Conservation (phyloP, 768 basidiomycete species). For the Leccinellum luteum region DNA sequence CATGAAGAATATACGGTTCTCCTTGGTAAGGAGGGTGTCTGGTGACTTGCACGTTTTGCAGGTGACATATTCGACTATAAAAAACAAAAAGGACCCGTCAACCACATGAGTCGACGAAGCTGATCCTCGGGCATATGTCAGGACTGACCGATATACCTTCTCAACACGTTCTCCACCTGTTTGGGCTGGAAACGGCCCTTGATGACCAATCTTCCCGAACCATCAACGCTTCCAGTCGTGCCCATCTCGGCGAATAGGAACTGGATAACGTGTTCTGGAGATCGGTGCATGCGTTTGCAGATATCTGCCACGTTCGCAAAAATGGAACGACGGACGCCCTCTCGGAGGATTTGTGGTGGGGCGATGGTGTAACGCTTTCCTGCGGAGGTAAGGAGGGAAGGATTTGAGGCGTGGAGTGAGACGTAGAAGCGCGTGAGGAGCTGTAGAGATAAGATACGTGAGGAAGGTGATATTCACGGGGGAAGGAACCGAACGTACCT, state of each 20-base stretch:
- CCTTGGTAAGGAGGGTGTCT: constrained; percentile 94
- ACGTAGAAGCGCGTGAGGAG: constrained; percentile 91
- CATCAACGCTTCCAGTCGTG: constrained; percentile 94
- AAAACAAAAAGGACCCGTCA: background rate
- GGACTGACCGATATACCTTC: constrained; percentile 89
- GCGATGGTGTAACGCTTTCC: constrained; percentile 97
- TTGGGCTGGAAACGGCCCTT: constrained; percentile 98
- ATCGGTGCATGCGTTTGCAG: constrained; percentile 96
- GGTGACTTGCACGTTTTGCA: constrained; percentile 99
- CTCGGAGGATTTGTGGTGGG: constrained; percentile 89
- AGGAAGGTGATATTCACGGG: background rate
- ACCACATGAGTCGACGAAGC: background rate
- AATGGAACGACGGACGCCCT: constrained; percentile 96
- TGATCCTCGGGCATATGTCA: background rate
- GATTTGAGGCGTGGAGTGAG: constrained; percentile 91
- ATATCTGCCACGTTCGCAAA: constrained; percentile 98
- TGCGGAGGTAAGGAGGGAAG: constrained; percentile 77
- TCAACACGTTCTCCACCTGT: constrained; percentile 94
- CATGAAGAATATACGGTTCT: constrained; percentile 99
- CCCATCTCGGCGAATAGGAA: constrained; percentile 98
- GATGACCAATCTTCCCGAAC: constrained; percentile 88
- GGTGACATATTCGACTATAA: constrained; percentile 91
- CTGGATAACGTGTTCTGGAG: constrained; percentile 96
- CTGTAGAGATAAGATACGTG: constrained; percentile 36
- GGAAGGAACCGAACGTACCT: constrained; percentile 48